Conservation (phyloP, 2,329 filamentous ascomycete species). For the Penicillium sclerotiorum region DNA sequence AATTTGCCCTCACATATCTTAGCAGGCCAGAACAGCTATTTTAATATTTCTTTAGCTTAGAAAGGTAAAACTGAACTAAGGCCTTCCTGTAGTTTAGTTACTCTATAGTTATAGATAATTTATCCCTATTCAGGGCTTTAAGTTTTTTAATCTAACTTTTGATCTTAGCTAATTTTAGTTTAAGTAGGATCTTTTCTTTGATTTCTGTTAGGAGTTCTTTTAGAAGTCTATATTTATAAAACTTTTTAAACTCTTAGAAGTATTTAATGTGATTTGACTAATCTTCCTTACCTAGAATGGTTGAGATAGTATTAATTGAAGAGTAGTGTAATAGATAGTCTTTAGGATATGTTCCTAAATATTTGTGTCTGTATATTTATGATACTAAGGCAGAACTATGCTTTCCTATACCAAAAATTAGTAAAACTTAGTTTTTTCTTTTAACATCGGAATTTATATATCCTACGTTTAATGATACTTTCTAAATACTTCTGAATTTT, state of each 20-base stretch:
- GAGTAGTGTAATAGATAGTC: slow-evolving; percentile 23
- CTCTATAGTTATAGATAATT: slow-evolving; percentile 5
- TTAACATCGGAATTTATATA: not conserved
- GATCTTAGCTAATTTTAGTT: slow-evolving; percentile 11
- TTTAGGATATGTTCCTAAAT: slow-evolving; percentile 17
- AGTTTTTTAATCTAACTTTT: slow-evolving; percentile 14
- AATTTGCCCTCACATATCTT: too few relatives aligned
- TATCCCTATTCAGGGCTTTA: slow-evolving; percentile 5
- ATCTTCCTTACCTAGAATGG: slow-evolving; percentile 20
- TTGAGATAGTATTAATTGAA: slow-evolving; percentile 22
- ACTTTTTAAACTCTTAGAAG: slow-evolving; percentile 16
- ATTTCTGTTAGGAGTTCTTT: slow-evolving; percentile 15
- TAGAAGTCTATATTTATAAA: slow-evolving; percentile 16
- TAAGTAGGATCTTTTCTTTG: slow-evolving; percentile 16
- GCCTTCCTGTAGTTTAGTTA: slow-evolving; percentile 19
- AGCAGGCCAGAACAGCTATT: too few relatives aligned
- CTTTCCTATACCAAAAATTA: slow-evolving; percentile 16
- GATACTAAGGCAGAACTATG: slow-evolving; percentile 24
- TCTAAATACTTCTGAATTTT: slow-evolving; percentile 15
- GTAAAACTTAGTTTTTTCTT: slow-evolving; percentile 6
- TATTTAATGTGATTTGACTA: slow-evolving; percentile 20
- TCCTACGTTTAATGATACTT: slow-evolving; percentile 16
- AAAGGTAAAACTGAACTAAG: slow-evolving; percentile 10
- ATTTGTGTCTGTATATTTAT: slow-evolving; percentile 22
- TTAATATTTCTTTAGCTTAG: slow-evolving; percentile 17